Base-by-base conservation (phyloP, 768 basidiomycete species). In the Amanita molliuscula region DNA sequence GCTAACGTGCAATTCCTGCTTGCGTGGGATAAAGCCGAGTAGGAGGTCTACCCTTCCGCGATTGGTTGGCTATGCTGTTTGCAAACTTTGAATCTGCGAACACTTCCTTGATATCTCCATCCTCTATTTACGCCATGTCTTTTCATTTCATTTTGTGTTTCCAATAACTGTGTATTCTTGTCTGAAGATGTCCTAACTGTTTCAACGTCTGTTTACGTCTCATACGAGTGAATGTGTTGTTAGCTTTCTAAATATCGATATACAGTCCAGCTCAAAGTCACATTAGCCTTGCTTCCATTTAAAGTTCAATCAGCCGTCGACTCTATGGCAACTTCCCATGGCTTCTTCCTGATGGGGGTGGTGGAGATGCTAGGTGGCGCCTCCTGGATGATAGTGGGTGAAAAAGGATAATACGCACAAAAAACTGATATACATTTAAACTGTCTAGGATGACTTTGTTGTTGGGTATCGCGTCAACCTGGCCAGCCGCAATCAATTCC, bases 391-490 rank as follows among this genome's bases (percentile, higher is more conserved):
- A 7, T 18, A 26, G 38, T 34, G 4, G 25, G 13, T 25, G 45
- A 37, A 46, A 51, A 41, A 10, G 25, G 31, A 35, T 47, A 37
- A 31, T 46, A 18, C 49, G 34, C 54, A 35, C 25, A 33, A 35
- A 47, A 52, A 47, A 44, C 18, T 29, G 31, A 61, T 77, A 54
- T 58, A 86, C 88, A 65, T 82, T 85, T 31, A 89, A 56, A 2
- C 61, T 66, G n/a, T 82, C 71, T 0, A 82, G 79, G 40, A 90
- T 86, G 48, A 72, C 53, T 55, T 81, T 85, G 61, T 88, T 90
- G 58, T 89, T 84, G 1, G 88, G 88, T 33, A 90, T 87, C 59
- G 80, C 66, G 55, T 86, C 83, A 3, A 78, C 75, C 54, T 73
- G 78, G 15, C 86, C 87, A 16, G 82, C 69, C 56, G 85, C 78